Base-by-base conservation (phyloP, 352 stramenopile genomes). In the Phytophthora aleatoria region DNA sequence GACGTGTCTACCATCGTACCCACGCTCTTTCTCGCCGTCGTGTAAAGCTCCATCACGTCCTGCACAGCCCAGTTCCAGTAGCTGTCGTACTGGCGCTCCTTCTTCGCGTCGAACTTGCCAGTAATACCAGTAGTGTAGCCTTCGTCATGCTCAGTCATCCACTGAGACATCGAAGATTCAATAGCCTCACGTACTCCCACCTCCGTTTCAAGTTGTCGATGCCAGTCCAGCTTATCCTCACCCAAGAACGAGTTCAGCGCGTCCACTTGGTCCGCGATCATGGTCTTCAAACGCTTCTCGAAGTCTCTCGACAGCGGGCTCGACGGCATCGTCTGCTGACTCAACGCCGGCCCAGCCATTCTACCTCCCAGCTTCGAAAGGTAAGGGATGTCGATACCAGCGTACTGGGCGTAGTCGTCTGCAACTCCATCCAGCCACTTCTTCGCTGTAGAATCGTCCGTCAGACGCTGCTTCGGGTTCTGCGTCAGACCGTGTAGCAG, bases 51-150 rank as follows among this genome's bases (percentile, higher is more conserved):
- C 49, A 91, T 67, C 24, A 72, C 68, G 57, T 91, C 83, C 64
- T 92, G 83, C 16, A 90, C 58, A 20, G 76, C 83, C 85, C 83
- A 94, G 76, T 92, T 92, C 83, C 85, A 94, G 67, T 82, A 91
- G 57, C 81, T 91, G 64, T 91, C 81, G 63, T 91, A 94, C 53
- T 79, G 70, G 24, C 83, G 79, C 45, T 91, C 81, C 73, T 91
- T 92, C 35, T 82, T 82, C 16, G 73, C 63, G 39, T 94, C 84
- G 36, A 92, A 92, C 68, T 85, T 76, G 20, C 77, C 52, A 49
- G 62, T 45, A 56, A 94, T 86, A 16, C 80, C 76, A 61, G 70
- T 58, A 13, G 68, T 69, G 56, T 90, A 92, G 12, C 71, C 64
- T 54, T 87, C 82, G 13, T 78, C 81, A 45, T 91, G 77, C 43